Evolutionary conservation across 768 basidiomycete genomes (phyloP).

Genomic region (Collybia sordida): DNA sequence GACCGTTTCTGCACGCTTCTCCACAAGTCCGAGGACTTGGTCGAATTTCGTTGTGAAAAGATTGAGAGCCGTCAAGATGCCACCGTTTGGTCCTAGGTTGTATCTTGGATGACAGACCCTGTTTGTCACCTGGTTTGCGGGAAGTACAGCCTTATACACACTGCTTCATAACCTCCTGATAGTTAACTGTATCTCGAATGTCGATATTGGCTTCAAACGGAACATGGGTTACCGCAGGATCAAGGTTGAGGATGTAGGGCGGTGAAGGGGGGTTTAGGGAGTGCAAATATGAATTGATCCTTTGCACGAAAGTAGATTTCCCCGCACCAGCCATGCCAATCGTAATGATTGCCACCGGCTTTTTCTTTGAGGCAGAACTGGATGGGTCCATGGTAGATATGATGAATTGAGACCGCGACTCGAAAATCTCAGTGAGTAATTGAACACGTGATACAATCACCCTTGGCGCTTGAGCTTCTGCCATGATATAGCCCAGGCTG

Average conservation of each 20-base stretch:
- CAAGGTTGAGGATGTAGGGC: conserved; percentile 96
- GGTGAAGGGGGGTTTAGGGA: conserved; percentile 58
- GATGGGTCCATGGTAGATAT: conserved; percentile 14
- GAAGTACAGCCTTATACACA: conserved; percentile 48
- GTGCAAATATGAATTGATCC: conserved; percentile 91
- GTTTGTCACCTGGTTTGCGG: conserved; percentile 15
- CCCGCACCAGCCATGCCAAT: conserved; percentile 98
- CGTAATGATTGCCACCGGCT: conserved; percentile 83
- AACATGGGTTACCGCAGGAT: conserved; percentile 89
- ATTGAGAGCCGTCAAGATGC: conserved; percentile 95
- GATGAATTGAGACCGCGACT: too few species aligned
- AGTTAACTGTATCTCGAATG: conserved; percentile 96
- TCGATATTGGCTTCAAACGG: conserved; percentile 98
- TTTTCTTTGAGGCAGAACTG: conserved; percentile 34
- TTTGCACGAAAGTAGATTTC: conserved; percentile 96
- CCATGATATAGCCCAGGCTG: too few species aligned
- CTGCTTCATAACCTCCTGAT: conserved; percentile 99
- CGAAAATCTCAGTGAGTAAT: too few species aligned
- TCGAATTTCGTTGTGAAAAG: conserved; percentile 99
- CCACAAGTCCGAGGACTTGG: conserved; percentile 88
- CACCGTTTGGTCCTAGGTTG: conserved; percentile 97
- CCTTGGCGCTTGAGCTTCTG: too few species aligned
- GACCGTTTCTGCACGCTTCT: conserved; percentile 84
- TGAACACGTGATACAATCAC: too few species aligned
- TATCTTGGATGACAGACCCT: conserved; percentile 57